Evolutionary conservation across 2,329 filamentous ascomycete species (phyloP), one percentile per base, ranked within the genome.

Genomic region (Xylaria sp.): DNA sequence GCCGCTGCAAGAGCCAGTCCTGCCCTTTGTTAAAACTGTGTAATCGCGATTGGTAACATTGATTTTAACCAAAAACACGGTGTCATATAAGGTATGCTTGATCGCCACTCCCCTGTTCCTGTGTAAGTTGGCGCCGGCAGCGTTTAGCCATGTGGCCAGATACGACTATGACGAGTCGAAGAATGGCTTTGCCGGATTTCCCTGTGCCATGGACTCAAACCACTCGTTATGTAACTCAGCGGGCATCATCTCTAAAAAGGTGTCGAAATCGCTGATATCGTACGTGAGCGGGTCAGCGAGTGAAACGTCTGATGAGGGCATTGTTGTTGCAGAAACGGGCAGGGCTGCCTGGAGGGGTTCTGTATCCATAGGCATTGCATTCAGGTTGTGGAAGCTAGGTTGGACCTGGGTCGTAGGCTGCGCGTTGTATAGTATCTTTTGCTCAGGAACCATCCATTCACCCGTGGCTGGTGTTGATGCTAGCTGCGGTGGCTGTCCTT

Each of bases 181-280:
- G 35, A 60, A 65, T 31, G 51, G 45, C 23, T 6, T 51, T 6
- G 25, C 38, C 2, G 14, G 11, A 43, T 33, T 47, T 12, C 40
- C 42, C 19, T 33, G 38, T 14, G 23, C 43, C 28, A 61, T 42
- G 19, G 65, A 54, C 33, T 58, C 45, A 33, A 63, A 37, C 59
- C 60, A 67, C 17, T 61, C 60, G 17, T 35, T 43, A 25, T 56
- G 63, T 35, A 64, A 19, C 9, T 67, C 56, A 11, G 47, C 49
- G 4, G 65, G 63, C 1, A 67, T 2, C 51, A 63, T 61, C 15
- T 57, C 63, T 7, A 67, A 25, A 40, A 66, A 61, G n/a, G 57
- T 40, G 21, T 60, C 63, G 7, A 66, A 59, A n/a, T 50, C 31
- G 37, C 37, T 15, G n/a, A 63, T 55, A 3, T 43, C 38, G 40